phyloP scores from a whole-genome alignment of 139 green algal genomes.

The Picochlorum sp. region DNA sequence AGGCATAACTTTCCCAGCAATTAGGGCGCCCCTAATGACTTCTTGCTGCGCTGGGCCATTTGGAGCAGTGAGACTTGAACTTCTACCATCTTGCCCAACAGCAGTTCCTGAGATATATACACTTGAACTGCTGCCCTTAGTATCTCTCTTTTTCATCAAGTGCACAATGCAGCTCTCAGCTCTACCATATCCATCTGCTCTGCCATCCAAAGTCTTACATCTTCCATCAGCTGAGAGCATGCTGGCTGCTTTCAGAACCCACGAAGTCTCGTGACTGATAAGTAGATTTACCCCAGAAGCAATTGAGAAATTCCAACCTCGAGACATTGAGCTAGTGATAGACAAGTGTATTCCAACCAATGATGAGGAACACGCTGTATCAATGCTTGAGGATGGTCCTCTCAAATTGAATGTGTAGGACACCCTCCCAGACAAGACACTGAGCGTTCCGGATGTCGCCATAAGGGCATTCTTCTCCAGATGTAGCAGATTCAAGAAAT shows the following conservation, averaged over 20 bases:
- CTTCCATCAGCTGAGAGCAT: slow-evolving; percentile 67
- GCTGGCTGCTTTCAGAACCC: slow-evolving; percentile 32
- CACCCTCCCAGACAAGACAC: slow-evolving; percentile 54
- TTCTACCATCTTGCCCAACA: slow-evolving; percentile 85
- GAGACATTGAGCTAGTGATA: slow-evolving; percentile 17
- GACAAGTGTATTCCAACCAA: slow-evolving; percentile 64
- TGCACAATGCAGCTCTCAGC: slow-evolving; percentile 43
- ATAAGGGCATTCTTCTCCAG: slow-evolving; percentile 19
- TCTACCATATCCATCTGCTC: slow-evolving; percentile 69
- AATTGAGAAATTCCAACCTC: not conserved
- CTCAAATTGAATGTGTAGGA: slow-evolving; percentile 64
- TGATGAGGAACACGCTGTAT: slow-evolving; percentile 82
- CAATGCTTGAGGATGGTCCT: slow-evolving; percentile 50
- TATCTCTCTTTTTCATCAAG: slow-evolving; percentile 9
- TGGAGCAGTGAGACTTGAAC: slow-evolving; percentile 74
- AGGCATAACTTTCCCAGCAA: slow-evolving; percentile 28
- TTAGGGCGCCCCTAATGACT: slow-evolving; percentile 40
- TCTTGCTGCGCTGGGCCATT: slow-evolving; percentile 78
- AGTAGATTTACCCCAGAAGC: slow-evolving; percentile 41
- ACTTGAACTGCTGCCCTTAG: not conserved
- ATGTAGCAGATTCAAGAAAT: slow-evolving; percentile 3
- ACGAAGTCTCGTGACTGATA: slow-evolving; percentile 32
- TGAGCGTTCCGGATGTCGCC: slow-evolving; percentile 36
- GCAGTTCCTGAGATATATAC: slow-evolving; percentile 45
- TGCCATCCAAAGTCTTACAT: slow-evolving; percentile 73